Percentiles rank a stretch among this genome's conserved stretches.
These are phyloP conservation scores for Hypoxylon intermedium DNA, from an alignment of 495 filamentous ascomycete species.

Conservation along the genomic window DNA sequence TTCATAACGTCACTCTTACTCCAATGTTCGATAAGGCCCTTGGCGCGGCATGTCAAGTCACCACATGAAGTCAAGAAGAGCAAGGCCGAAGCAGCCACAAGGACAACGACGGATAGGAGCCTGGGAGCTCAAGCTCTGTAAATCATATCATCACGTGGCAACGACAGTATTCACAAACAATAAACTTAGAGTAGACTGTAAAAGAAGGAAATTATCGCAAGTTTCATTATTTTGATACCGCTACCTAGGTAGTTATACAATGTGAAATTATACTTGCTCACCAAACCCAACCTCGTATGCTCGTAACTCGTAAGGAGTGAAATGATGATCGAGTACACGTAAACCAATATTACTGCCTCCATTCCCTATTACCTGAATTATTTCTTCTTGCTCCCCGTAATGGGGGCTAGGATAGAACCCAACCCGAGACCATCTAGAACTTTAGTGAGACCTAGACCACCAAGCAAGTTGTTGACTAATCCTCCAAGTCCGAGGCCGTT, in stretches of 20 bases:
- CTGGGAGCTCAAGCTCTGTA: too few species aligned
- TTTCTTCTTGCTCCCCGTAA: slow-evolving; percentile 58
- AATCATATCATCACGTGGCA: too few species aligned
- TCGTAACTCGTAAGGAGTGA: background rate
- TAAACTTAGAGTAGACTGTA: background rate
- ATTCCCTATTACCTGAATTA: slow-evolving; percentile 19
- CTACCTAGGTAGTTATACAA: background rate
- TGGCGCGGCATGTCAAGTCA: background rate
- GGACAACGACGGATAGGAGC: too few species aligned
- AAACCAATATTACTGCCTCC: background rate
- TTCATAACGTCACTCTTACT: slow-evolving; percentile 37
- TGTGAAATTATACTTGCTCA: slow-evolving; percentile 4
- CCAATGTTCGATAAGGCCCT: background rate
- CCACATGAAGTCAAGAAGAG: background rate
- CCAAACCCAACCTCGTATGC: slow-evolving; percentile 6
- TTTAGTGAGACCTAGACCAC: slow-evolving; percentile 80
- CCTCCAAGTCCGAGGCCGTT: slow-evolving; percentile 86
- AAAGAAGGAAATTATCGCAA: background rate
- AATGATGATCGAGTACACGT: background rate
- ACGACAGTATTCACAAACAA: too few species aligned
- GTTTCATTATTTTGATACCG: slow-evolving; percentile 3
- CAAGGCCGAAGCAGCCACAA: slow-evolving; percentile 4
- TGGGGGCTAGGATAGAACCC: slow-evolving; percentile 61
- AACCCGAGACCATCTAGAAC: slow-evolving; percentile 78
- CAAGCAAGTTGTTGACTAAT: slow-evolving; percentile 77